phyloP scores from a whole-genome alignment of 768 basidiomycete species.

The Crepidotus variabilis region DNA sequence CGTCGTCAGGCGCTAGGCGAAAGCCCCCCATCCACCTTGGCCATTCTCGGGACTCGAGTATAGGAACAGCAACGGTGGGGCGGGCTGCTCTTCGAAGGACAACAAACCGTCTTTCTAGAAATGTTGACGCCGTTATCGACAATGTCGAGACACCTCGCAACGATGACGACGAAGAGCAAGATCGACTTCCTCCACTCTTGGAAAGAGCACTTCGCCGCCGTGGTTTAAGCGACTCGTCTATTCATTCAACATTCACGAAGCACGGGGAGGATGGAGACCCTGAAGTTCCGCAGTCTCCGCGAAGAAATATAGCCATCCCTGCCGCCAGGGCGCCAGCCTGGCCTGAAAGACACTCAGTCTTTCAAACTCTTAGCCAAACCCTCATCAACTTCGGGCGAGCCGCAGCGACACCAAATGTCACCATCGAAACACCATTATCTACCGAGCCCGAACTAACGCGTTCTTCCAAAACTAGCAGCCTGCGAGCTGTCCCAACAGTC shows the following conservation, averaged over 20 bases:
- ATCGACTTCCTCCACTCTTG: conserved; percentile 49
- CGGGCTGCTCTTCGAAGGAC: conserved; percentile 18
- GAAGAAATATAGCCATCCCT: conserved; percentile 3
- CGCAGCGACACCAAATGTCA: conserved; percentile 1
- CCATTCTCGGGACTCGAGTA: conserved; percentile 17
- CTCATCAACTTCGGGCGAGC: conserved; percentile 44
- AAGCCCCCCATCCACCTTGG: conserved; percentile 20
- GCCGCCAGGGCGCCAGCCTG: conserved; percentile 22
- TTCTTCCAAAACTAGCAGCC: neutral
- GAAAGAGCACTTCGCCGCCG: conserved; percentile 70
- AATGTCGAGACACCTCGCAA: conserved; percentile 26
- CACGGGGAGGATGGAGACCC: conserved; percentile 37
- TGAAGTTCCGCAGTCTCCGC: conserved; percentile 15
- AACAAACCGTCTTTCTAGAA: conserved; percentile 46
- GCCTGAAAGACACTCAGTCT: conserved; percentile 44
- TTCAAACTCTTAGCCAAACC: conserved; percentile 50
- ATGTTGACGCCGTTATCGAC: conserved; percentile 80
- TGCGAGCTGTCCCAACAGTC: neutral
- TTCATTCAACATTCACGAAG: conserved; percentile 76
- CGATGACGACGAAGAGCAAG: conserved; percentile 36
- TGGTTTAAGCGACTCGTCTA: conserved; percentile 89
- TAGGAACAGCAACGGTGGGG: conserved; percentile 22
- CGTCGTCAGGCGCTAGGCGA: conserved; percentile 28
- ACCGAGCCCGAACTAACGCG: neutral
- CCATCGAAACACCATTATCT: neutral